phyloP scores from a whole-genome alignment of 192 early-diverging fungal species.

The Physocladia obscura region DNA sequence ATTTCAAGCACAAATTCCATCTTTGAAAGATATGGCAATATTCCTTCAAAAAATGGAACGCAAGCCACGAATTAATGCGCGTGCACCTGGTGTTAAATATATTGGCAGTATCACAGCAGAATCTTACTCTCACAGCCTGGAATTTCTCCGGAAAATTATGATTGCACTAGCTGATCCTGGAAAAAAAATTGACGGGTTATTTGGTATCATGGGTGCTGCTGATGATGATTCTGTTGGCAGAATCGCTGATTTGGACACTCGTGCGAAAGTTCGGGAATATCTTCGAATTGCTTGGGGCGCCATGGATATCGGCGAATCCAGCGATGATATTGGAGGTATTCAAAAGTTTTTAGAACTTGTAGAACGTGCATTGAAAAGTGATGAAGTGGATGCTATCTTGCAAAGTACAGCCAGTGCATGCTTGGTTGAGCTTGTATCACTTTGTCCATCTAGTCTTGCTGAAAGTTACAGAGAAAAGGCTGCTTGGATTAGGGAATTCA shows the following conservation, averaged over 20 bases:
- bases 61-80: neutral
- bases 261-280: conserved; percentile 7
- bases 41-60: conserved; percentile 3
- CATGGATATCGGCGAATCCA: neutral
- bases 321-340: conserved; percentile 35
- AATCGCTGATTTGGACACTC: conserved; percentile 36
- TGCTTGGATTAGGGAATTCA: conserved; percentile 50
- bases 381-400: conserved; percentile 57
- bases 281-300: conserved; percentile 12
- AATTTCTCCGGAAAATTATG: conserved; percentile 64
- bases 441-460: conserved; percentile 61
- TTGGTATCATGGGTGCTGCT: conserved; percentile 29
- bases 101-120: conserved; percentile 60
- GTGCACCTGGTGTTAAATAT: conserved; percentile 32
- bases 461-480: conserved; percentile 48
- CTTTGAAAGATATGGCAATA: conserved; percentile 17
- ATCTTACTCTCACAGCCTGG: conserved; percentile 60
- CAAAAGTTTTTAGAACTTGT: conserved; percentile 56
- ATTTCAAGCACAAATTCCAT: conserved; percentile 27
- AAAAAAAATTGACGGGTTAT: conserved; percentile 34
- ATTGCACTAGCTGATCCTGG: conserved; percentile 60
- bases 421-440: conserved; percentile 68
- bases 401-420: conserved; percentile 65
- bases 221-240: conserved; percentile 30
- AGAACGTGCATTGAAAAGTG: conserved; percentile 55